A percentile compares a stretch with the other conserved stretches of the same genome.
These are phyloP conservation scores for Sphagnum tenellum DNA, from an alignment of 225 moss, liverwort and hornwort genomes.

Conservation along the genomic window DNA sequence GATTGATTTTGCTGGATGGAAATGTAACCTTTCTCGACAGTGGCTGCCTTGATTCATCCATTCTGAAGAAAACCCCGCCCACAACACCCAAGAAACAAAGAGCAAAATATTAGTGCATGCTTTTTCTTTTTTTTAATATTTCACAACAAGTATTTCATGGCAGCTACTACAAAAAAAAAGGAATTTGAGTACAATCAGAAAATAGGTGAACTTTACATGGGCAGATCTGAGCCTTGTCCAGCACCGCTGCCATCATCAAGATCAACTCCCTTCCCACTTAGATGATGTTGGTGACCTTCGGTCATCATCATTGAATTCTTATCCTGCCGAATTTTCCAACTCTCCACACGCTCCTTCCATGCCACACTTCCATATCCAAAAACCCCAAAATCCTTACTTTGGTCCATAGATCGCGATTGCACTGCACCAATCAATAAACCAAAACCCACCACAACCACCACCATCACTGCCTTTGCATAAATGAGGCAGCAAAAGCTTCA, in stretches of 20 bases:
- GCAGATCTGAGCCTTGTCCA: constrained; percentile 39
- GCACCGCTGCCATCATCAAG: constrained; percentile 18
- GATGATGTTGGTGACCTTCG: constrained; percentile 40
- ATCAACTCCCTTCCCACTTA: constrained; percentile 35
- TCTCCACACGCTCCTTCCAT: constrained; percentile 90
- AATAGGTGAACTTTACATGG: constrained; percentile 25
- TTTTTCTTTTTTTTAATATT: no score
- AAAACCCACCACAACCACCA: no score
- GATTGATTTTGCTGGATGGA: constrained; percentile 76
- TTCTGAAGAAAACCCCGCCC: constrained; percentile 25
- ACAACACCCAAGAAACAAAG: not conserved
- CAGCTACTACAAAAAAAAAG: no score
- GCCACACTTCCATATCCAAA: constrained; percentile 68
- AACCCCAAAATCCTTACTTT: constrained; percentile 36
- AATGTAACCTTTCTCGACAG: constrained; percentile 67
- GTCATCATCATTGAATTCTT: constrained; percentile 67
- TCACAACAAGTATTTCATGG: no score
- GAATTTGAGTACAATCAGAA: no score
- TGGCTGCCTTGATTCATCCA: constrained; percentile 73
- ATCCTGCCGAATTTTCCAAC: constrained; percentile 71
- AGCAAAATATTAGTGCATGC: no score
- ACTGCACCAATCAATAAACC: constrained; percentile 1
- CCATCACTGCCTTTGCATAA: no score
- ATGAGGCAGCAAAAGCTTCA: no score
- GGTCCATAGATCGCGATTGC: constrained; percentile 44